Percentiles rank a stretch among this genome's conserved stretches.
Evolutionary conservation across 768 basidiomycete species (phyloP).

Genomic region (Lactarius quietus): DNA sequence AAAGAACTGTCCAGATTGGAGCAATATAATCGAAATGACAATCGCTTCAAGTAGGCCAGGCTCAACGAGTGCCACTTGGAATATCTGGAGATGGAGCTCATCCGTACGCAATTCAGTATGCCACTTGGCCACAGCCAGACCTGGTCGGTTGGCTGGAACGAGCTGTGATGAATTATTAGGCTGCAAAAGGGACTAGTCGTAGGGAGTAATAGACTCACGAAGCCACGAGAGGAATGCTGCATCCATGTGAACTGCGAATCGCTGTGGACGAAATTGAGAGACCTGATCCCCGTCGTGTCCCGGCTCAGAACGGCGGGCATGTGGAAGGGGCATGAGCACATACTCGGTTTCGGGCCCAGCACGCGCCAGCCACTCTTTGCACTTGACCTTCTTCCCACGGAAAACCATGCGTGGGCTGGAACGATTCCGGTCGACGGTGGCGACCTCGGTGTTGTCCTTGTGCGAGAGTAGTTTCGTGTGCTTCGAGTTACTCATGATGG

Average conservation of each 20-base stretch:
- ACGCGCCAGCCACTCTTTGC: no score
- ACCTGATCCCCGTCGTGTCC: no score
- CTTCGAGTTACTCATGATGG: slow-evolving; percentile 8
- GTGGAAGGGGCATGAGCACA: no score
- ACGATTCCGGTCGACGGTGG: slow-evolving; percentile 18
- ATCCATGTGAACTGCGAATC: no score
- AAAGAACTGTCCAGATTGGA: slow-evolving; percentile 12
- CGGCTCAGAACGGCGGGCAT: no score
- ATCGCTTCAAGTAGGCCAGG: slow-evolving; percentile 16
- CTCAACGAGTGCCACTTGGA: slow-evolving; percentile 15
- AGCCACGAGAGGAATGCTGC: no score
- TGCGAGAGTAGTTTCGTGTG: no score
- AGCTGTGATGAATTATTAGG: not conserved
- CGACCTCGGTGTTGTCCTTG: no score
- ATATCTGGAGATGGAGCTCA: slow-evolving; percentile 14
- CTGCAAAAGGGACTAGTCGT: not conserved
- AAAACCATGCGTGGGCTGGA: slow-evolving; percentile 15
- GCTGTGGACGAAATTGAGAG: no score
- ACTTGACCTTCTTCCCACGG: slow-evolving; percentile 13
- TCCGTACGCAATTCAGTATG: slow-evolving; percentile 4
- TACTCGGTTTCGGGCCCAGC: no score
- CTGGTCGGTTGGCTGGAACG: slow-evolving; percentile 13
- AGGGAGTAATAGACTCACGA: slow-evolving; percentile 1
- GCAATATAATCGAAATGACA: slow-evolving; percentile 9
- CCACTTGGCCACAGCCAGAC: slow-evolving; percentile 20